Evolutionary conservation across 2,329 filamentous ascomycete species (phyloP).

Genomic region (Neurospora crassa): DNA sequence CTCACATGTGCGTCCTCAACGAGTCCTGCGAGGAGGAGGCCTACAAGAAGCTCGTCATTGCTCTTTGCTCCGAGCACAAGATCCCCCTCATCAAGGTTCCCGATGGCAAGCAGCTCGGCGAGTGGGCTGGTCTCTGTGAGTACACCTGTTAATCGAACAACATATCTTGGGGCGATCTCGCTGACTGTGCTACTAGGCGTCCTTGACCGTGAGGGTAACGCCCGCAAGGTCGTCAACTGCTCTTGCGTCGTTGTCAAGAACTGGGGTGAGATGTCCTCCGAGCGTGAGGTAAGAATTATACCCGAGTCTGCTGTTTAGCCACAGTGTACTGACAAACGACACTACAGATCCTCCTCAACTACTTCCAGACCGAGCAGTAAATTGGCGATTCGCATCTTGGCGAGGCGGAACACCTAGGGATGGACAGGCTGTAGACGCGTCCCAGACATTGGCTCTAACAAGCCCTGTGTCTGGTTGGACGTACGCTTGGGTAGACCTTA

Average conservation of each 20-base stretch:
- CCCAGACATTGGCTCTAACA: neutral
- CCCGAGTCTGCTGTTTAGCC: neutral
- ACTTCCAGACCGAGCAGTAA: constrained; percentile 93
- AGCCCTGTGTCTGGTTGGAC: constrained; percentile 26
- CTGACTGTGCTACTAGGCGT: constrained; percentile 53
- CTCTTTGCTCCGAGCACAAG: constrained; percentile 98
- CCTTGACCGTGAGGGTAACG: constrained; percentile 97
- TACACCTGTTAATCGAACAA: constrained; percentile 24
- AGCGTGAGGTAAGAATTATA: constrained; percentile 43
- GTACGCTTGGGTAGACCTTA: constrained; percentile 33
- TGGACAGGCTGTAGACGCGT: constrained; percentile 10
- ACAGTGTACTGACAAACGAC: neutral
- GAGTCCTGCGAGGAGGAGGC: constrained; percentile 99
- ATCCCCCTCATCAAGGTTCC: constrained; percentile 99
- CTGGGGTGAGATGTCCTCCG: constrained; percentile 99
- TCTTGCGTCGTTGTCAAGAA: constrained; percentile 99
- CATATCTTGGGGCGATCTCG: neutral
- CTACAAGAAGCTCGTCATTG: constrained; percentile 99
- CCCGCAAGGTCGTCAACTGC: constrained; percentile 99
- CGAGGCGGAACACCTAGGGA: constrained; percentile 27
- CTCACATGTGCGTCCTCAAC: constrained; percentile 99
- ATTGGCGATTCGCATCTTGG: constrained; percentile 10
- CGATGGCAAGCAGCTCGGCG: constrained; percentile 98
- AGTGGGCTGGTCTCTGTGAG: constrained; percentile 99
- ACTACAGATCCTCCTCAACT: constrained; percentile 89